Base-by-base conservation (phyloP, 2,329 filamentous ascomycete genomes). In the Claviceps quebecensis region DNA sequence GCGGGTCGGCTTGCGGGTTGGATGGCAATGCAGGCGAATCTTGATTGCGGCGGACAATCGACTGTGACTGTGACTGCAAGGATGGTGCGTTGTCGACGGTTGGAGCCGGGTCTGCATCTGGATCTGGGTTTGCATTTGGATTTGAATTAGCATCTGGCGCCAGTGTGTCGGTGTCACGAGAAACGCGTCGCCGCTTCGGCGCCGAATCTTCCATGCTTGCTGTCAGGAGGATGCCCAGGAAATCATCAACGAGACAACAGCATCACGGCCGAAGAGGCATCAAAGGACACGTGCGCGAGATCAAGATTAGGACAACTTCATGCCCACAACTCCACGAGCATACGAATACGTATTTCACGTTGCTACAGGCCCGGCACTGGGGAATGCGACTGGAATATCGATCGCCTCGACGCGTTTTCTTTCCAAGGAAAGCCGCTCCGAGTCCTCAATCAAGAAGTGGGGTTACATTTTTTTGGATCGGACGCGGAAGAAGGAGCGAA, bases 1-100 rank as follows among this genome's bases (percentile, higher is more conserved):
- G 74, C 0, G 81, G 78, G 54, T 84, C 77, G 47, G 77, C 74
- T 56, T 77, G 75, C 52, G 80, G 71, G 14, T 74, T 79, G 0
- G 81, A 84, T 0, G 83, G 81, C n/a, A 81, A 84, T 50, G 77
- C 77, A 60, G 81, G 19, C 40, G 6, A 41, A 41, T 11, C 17
- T 41, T 8, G 26, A 29, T 29, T 29, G 26, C 26, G 40, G 53
- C 57, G 62, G 38, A 60, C 45, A 46, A 55, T 39, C 9, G 52
- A 38, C 11, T 37, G 45, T 26, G 34, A 34, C 8, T 45, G 45
- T 40, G 37, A 48, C 22, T 49, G 52, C 5, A 53, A 57, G 17
- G 57, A 14, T 22, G 43, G 43, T 23, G 48, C 37, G 47, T 52
- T 47, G 41, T 34, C 34, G 41, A 13, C 29, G 16, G 48, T 39